phyloP scores from a whole-genome alignment of 257 asterid genomes.

The Solanum gracilifrons region DNA sequence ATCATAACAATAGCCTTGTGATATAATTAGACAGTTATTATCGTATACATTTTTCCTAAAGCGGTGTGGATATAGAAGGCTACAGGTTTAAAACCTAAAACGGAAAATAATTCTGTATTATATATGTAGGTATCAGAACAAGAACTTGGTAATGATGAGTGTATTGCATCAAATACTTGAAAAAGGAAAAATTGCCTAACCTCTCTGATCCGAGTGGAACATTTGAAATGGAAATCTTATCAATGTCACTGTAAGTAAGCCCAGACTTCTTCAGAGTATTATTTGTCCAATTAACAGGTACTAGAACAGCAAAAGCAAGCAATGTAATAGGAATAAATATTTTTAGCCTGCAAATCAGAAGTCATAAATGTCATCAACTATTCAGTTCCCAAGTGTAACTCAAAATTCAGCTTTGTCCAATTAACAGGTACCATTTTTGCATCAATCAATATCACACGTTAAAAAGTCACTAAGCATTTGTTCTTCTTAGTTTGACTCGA shows the following conservation, averaged over 20 bases:
- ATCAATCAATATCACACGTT: neutral
- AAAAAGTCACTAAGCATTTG: neutral
- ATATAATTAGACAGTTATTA: neutral
- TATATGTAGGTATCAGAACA: neutral
- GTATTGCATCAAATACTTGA: neutral
- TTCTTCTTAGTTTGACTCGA: neutral
- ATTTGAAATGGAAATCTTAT: constrained; percentile 85
- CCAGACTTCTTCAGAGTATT: constrained; percentile 41
- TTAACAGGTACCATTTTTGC: neutral
- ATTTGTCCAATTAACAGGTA: constrained; percentile 92
- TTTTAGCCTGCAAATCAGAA: constrained; percentile 54
- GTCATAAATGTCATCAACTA: constrained; percentile 1
- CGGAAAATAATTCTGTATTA: neutral
- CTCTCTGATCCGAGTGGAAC: constrained; percentile 66
- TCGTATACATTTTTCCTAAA: neutral
- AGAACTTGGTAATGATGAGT: neutral
- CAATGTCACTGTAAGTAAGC: constrained; percentile 58
- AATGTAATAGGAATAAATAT: constrained; percentile 74
- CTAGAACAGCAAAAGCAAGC: constrained; percentile 71
- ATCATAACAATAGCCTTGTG: neutral
- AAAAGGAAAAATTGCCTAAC: constrained; percentile 15
- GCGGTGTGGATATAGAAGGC: neutral
- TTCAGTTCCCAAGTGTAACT: neutral
- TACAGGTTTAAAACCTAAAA: neutral
- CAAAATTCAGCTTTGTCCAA: neutral